Evolutionary conservation across 768 basidiomycete species (phyloP).

Genomic region (Chalciporus pseudorubinellus): DNA sequence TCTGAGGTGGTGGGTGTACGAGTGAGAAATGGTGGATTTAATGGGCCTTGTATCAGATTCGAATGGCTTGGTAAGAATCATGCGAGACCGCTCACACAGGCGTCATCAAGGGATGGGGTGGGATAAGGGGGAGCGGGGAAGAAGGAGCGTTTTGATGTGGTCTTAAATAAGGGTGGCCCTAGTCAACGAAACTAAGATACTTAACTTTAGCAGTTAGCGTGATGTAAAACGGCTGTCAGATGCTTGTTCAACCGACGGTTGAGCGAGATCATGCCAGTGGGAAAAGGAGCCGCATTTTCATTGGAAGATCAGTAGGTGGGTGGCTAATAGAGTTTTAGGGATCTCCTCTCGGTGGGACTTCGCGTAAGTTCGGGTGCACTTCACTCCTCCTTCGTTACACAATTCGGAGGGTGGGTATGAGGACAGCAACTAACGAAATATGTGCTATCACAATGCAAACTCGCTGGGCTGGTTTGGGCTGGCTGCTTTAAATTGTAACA

Average conservation of each 20-base stretch:
- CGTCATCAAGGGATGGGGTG: conserved; percentile 9
- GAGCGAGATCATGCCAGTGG: conserved; percentile 22
- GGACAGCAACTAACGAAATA: background rate
- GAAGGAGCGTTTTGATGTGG: conserved; percentile 12
- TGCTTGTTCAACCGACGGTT: conserved; percentile 30
- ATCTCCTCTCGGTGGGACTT: conserved; percentile 13
- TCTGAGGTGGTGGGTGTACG: conserved; percentile 17
- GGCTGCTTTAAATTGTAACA: conserved; percentile 1
- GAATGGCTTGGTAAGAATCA: conserved; percentile 27
- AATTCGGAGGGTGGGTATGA: background rate
- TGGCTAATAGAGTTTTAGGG: conserved; percentile 33
- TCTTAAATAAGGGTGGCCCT: conserved; percentile 31
- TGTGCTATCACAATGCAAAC: too few species aligned
- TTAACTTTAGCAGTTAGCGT: conserved; percentile 31
- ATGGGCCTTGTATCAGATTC: conserved; percentile 22
- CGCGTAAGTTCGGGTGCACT: background rate
- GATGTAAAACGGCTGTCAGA: conserved; percentile 36
- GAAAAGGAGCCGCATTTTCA: conserved; percentile 21
- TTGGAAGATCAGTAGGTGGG: conserved; percentile 25
- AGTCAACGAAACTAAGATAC: conserved; percentile 21
- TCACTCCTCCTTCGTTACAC: conserved; percentile 6
- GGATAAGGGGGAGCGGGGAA: conserved; percentile 7
- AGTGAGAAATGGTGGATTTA: conserved; percentile 28
- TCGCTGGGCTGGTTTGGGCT: background rate
- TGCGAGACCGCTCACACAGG: conserved; percentile 19